Evolutionary conservation across 768 basidiomycete species (phyloP), one percentile per base, ranked within the genome.

Genomic region (Naganishia vishniacii): DNA sequence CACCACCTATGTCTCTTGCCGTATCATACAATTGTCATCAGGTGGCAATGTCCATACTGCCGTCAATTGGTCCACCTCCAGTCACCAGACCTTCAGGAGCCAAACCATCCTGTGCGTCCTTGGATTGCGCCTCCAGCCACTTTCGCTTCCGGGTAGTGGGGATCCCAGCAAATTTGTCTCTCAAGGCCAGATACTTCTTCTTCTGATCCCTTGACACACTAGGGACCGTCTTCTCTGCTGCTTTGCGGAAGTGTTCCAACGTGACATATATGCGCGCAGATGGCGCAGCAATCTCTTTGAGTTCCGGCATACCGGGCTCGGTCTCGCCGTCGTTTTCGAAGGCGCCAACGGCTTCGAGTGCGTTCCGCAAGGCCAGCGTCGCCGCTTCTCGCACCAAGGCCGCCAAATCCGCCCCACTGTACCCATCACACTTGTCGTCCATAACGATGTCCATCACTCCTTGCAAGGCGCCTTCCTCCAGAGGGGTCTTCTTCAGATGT

Each of bases 321-420:
- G 44, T 67, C 13, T 63, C 73, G 12, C 67, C 72, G 13, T 73
- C 65, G 62, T 80, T 78, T 65, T 87, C 86, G 62, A 90, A 80
- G 25, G 83, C 81, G 4, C 88, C 89, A 23, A 89, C 76, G 1
- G 83, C 82, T 65, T 75, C 77, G 18, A 80, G 64, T 4, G 75
- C 73, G 0, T 85, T 80, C 65, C 83, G 82, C 62, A 97, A 78
- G 0, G 92, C 90, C n/a, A 82, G 78, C 1, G 94, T 91, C 3
- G 89, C 91, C 0, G 92, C 90, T 76, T 95, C 92, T 42, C 92
- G 80, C 12, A 93, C 88, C 28, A 94, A 78, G 2, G 90, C 84
- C 1, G 91, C 89, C 5, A 95, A 80, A 78, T 97, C 92, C 0
- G 92, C 92, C 8, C 92, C 92, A 69, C 88, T 91, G 75, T 89